phyloP scores from a whole-genome alignment of 2,329 filamentous ascomycete species.

The Epichloe brachyelytri region DNA sequence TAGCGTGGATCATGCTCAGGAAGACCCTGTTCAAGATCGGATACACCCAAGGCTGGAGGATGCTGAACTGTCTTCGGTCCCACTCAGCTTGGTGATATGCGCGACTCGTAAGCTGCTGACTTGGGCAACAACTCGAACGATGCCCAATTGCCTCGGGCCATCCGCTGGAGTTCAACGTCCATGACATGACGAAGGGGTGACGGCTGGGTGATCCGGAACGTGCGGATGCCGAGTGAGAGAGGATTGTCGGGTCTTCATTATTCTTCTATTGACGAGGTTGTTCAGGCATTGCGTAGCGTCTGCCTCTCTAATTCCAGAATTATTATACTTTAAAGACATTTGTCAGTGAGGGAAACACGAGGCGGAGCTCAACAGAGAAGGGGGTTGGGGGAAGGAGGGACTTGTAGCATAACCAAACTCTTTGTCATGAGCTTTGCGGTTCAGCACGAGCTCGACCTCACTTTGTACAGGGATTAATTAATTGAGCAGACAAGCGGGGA shows the following conservation, averaged over 20 bases:
- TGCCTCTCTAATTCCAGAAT: neutral
- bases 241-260: neutral
- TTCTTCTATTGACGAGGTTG: neutral
- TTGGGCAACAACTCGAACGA: neutral
- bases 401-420: no score
- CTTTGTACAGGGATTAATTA: no score
- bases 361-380: neutral
- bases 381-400: neutral
- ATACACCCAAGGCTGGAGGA: neutral
- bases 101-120: slow-evolving; percentile 1
- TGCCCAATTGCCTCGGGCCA: slow-evolving; percentile 1
- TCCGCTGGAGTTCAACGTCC: neutral
- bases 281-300: neutral
- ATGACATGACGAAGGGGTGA: neutral
- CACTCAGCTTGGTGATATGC: neutral
- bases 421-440: neutral
- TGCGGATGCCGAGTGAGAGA: neutral
- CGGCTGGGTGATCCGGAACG: neutral
- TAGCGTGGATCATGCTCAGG: neutral
- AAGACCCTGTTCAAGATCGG: neutral
- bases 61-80: neutral
- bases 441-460: no score
- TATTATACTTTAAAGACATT: neutral
- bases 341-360: neutral
- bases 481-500: no score